These are phyloP conservation scores for Wakefieldia striispora DNA, from an alignment of 768 basidiomycete genomes.

Conservation along the genomic window DNA sequence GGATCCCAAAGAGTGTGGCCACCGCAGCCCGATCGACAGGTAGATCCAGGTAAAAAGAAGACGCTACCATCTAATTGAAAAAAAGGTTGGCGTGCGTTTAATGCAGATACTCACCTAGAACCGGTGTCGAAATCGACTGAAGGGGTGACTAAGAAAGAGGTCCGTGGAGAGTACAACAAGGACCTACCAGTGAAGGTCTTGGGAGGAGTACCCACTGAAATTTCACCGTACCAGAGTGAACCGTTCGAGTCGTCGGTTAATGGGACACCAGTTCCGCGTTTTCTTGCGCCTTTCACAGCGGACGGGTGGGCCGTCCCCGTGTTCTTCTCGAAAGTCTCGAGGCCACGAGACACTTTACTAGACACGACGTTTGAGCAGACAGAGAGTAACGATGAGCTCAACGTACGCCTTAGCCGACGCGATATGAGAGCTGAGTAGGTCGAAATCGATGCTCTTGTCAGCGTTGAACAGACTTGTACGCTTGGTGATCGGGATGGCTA, in stretches of 20 bases:
- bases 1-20: constrained; percentile 34
- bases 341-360: neutral
- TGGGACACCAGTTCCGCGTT: neutral
- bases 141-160: neutral
- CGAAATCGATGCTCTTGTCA: constrained; percentile 4
- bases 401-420: constrained; percentile 9
- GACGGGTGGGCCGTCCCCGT: neutral
- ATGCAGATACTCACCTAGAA: constrained; percentile 11
- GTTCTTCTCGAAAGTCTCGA: neutral
- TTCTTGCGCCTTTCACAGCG: neutral
- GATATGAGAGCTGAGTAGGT: constrained; percentile 6
- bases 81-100: neutral
- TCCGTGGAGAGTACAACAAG: no score
- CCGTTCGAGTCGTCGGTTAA: neutral
- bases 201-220: constrained; percentile 3
- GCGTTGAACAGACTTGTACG: constrained; percentile 1
- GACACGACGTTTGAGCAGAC: neutral
- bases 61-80: constrained; percentile 25
- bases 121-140: constrained; percentile 31
- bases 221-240: constrained; percentile 4
- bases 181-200: constrained; percentile 6
- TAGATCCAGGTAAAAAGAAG: constrained; percentile 25
- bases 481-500: constrained; percentile 10
- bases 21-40: constrained; percentile 24
- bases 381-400: neutral